Base-by-base conservation (phyloP, 148 eudicot species). In the Chenopodium suecicum region DNA sequence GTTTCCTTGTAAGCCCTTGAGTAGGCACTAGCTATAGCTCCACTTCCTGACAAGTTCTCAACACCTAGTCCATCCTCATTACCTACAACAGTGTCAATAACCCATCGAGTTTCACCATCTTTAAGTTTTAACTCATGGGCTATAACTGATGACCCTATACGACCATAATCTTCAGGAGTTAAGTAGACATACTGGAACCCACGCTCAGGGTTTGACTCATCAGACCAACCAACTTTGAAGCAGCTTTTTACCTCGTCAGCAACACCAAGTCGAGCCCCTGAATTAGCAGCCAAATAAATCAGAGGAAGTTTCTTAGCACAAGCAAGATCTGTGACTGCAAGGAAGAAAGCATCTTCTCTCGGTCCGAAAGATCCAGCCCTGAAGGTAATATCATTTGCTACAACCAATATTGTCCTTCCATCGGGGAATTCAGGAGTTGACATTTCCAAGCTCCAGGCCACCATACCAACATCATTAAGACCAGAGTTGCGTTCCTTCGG, bases 1-100 rank as follows among this genome's bases (percentile, higher is more conserved):
- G 96, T 97, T 86, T 97, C 99, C 68, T 86, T 88, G 76, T 97
- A 97, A 48, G 99, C 99, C 88, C 90, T 89, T 65, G 99, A 94
- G 87, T 91, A 97, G 4, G 98, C 97, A 85, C 97, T 85, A 4
- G 99, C 99, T 84, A 97, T 97, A n/a, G 99, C 99, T 77, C 99
- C 99, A 85, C 99, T 97, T 19, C 99, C 99, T 0, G 93, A 91
- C 77, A 97, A 85, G 82, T 91, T 97, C 86, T 97, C 99, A 14
- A 94, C 99, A 79, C 99, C 99, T 27, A 97, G 83, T 29, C 99
- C 99, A 70, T 94, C 98, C 66, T 97, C 98, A 77, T 94, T 94
- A 27, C 99, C 99, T 0, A 97, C 91, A 81, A 97, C 92, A n/a
- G 97, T 91, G 85, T 97, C 98, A 73, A 97, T 91, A 50, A 94